Evolutionary conservation across 164 flowering plant genomes (phyloP).

Genomic region (Pachysandra terminalis): DNA sequence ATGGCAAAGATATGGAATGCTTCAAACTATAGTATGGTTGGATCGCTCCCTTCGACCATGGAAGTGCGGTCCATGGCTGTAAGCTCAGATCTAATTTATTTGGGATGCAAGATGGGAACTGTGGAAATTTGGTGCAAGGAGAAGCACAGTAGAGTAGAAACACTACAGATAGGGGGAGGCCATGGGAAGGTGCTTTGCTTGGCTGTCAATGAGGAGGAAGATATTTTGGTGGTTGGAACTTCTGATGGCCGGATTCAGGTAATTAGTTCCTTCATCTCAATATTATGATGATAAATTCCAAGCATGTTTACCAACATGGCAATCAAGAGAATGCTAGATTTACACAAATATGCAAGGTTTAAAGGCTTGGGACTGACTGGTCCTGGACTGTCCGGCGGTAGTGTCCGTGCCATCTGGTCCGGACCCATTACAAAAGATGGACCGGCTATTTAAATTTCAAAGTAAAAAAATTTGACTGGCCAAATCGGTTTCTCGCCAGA

Average conservation of each 20-base stretch:
- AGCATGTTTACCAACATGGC: no score
- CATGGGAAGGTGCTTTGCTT: conserved; percentile 49
- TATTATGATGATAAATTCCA: not conserved
- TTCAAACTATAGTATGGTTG: conserved; percentile 40
- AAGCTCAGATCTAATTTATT: conserved; percentile 68
- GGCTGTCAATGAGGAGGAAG: conserved; percentile 47
- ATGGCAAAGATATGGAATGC: conserved; percentile 57
- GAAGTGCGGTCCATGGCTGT: conserved; percentile 58
- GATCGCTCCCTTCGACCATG: conserved; percentile 41
- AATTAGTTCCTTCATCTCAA: conserved; percentile 1
- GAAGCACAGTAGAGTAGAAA: conserved; percentile 47
- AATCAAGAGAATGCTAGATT: no score
- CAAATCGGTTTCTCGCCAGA: no score
- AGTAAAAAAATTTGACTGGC: no score
- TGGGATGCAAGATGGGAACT: conserved; percentile 61
- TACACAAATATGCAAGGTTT: no score
- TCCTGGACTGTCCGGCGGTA: no score
- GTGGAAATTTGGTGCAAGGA: conserved; percentile 72
- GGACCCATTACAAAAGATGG: no score
- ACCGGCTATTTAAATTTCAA: no score
- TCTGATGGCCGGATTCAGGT: conserved; percentile 77
- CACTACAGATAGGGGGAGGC: conserved; percentile 43
- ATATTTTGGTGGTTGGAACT: conserved; percentile 61
- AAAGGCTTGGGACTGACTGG: no score
- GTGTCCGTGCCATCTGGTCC: no score